Evolutionary conservation across 306 rosid species (phyloP).

Genomic region (Prosopis cineraria): DNA sequence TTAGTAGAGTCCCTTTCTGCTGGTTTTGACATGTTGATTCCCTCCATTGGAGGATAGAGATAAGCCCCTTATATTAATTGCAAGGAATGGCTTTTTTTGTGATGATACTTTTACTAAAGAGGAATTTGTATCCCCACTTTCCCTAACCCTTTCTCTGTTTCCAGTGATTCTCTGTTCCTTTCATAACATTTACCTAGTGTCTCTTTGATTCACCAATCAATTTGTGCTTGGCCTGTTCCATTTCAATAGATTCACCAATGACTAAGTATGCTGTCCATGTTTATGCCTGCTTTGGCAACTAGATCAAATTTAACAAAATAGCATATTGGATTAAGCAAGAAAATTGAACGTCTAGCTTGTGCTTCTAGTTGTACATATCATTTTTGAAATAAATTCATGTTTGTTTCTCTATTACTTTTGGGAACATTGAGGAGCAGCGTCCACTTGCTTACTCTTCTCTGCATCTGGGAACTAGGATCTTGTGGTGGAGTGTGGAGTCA

Average conservation of each 20-base stretch:
- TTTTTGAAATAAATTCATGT: neutral
- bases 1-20: neutral
- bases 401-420: neutral
- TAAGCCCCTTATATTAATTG: too few species aligned
- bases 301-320: neutral
- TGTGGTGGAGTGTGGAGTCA: conserved; percentile 46
- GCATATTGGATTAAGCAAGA: neutral
- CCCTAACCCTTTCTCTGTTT: neutral
- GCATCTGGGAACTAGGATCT: neutral
- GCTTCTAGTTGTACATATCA: neutral
- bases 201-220: neutral
- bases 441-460: neutral
- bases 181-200: neutral
- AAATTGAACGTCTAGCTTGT: neutral
- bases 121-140: neutral
- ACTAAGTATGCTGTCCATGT: too few species aligned
- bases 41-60: too few species aligned
- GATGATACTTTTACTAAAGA: neutral
- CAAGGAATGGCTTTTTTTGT: too few species aligned
- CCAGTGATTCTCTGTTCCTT: neutral
- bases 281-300: neutral
- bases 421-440: neutral
- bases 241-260: neutral
- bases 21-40: too few species aligned
- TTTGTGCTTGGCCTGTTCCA: neutral